phyloP scores from a whole-genome alignment of 1,284 basidiomycete species.

The Boletus semigastroideus region DNA sequence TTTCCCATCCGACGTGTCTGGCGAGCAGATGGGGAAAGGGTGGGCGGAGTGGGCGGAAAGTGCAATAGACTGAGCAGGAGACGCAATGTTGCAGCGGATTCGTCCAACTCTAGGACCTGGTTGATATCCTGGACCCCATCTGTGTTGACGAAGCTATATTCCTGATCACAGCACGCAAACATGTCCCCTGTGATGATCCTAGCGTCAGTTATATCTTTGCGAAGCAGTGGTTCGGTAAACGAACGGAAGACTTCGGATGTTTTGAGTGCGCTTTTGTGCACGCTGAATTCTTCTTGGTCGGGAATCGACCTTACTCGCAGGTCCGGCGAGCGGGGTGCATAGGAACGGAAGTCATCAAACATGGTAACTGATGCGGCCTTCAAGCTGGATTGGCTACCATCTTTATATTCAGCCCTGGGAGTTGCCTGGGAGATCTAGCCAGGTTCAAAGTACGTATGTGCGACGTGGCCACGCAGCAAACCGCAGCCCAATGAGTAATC shows the following conservation, averaged over 20 bases:
- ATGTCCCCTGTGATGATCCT: slow-evolving; percentile 49
- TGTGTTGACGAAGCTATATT: slow-evolving; percentile 17
- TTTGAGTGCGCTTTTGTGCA: slow-evolving; percentile 45
- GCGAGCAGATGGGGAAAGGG: slow-evolving; percentile 27
- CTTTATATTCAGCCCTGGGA: slow-evolving; percentile 14
- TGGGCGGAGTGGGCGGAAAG: slow-evolving; percentile 47
- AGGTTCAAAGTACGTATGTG: slow-evolving; percentile 4
- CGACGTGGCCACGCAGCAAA: slow-evolving; percentile 21
- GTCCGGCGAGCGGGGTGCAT: slow-evolving; percentile 44
- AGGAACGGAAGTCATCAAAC: slow-evolving; percentile 30
- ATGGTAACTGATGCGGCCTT: slow-evolving; percentile 7
- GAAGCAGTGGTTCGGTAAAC: slow-evolving; percentile 21
- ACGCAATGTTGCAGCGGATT: slow-evolving; percentile 44
- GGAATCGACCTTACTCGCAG: slow-evolving; percentile 52
- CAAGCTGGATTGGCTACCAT: not conserved
- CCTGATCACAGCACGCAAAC: slow-evolving; percentile 55
- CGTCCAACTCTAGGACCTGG: slow-evolving; percentile 49
- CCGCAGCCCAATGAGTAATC: slow-evolving; percentile 13
- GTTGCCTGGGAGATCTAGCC: not conserved
- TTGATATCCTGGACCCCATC: slow-evolving; percentile 21
- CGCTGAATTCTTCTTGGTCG: slow-evolving; percentile 48
- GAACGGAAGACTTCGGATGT: slow-evolving; percentile 61
- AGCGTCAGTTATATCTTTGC: slow-evolving; percentile 9
- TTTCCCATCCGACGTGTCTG: slow-evolving; percentile 35
- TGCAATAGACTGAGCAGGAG: slow-evolving; percentile 51